A percentile compares a stretch with the other conserved stretches of the same genome.
phyloP scores from a whole-genome alignment of 2,329 filamentous ascomycete genomes.

The Ophiostoma sp. region DNA sequence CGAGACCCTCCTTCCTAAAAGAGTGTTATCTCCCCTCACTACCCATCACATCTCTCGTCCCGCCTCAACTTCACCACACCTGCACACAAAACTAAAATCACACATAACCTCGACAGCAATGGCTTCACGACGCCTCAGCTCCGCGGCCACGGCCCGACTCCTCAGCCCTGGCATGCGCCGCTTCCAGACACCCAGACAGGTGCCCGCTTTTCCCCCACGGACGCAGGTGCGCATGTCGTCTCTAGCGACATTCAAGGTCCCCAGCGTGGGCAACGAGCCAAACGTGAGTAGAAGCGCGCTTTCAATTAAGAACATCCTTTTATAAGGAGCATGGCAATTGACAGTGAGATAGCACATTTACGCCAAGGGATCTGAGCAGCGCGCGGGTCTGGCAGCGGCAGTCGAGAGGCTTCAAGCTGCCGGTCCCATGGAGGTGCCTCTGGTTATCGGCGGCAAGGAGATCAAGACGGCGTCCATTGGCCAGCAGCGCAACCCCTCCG shows the following conservation, averaged over 20 bases:
- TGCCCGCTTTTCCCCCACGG: not conserved
- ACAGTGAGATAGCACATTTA: conserved; percentile 63
- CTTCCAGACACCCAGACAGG: conserved; percentile 12
- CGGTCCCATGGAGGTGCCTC: conserved; percentile 69
- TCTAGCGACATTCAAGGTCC: conserved; percentile 80
- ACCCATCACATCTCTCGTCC: not conserved
- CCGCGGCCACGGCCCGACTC: conserved; percentile 20
- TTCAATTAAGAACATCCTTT: not conserved
- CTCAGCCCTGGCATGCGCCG: conserved; percentile 20
- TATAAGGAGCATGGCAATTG: not conserved
- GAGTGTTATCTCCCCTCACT: not conserved
- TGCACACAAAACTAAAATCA: not conserved
- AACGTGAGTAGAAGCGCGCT: conserved; percentile 59
- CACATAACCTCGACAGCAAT: conserved; percentile 5
- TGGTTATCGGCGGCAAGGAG: conserved; percentile 77
- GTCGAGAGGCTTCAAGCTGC: conserved; percentile 63
- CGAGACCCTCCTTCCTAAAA: conserved; percentile 1
- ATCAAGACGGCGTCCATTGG: conserved; percentile 61
- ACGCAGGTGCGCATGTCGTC: conserved; percentile 43
- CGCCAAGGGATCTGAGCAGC: conserved; percentile 72
- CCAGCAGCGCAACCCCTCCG: conserved; percentile 74
- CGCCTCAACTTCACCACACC: not conserved
- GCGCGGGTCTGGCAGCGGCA: conserved; percentile 68
- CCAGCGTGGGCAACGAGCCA: conserved; percentile 85
- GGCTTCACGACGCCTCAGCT: conserved; percentile 25